A percentile compares a stretch with the other conserved stretches of the same genome.
These are phyloP conservation scores for Ceratocystis alfenasii DNA, from an alignment of 2,329 filamentous ascomycete species.

Conservation along the genomic window DNA sequence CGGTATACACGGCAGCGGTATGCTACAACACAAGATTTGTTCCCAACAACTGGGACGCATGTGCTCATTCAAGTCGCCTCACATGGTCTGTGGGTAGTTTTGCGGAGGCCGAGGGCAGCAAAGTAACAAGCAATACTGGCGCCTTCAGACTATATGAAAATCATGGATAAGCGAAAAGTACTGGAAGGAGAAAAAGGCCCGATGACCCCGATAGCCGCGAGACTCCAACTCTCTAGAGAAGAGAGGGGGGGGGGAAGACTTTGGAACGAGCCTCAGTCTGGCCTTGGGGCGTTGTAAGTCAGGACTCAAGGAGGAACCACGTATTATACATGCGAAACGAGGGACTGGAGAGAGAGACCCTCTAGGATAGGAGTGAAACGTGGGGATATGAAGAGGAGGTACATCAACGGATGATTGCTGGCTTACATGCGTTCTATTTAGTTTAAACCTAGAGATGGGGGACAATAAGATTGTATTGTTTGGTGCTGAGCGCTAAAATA, in stretches of 20 bases:
- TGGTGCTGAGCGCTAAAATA: background rate
- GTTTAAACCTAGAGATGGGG: no score
- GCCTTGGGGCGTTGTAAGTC: background rate
- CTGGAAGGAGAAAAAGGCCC: background rate
- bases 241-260: background rate
- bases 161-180: background rate
- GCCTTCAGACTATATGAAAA: background rate
- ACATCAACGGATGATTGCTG: background rate
- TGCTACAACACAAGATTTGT: background rate
- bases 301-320: background rate
- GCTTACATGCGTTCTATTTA: no score
- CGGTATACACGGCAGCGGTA: background rate
- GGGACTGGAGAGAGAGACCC: background rate
- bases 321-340: background rate
- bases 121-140: background rate
- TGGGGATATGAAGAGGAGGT: background rate
- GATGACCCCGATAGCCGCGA: background rate
- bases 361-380: background rate
- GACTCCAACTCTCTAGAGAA: background rate
- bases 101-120: background rate
- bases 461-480: background rate
- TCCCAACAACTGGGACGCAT: background rate
- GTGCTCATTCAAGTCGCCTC: background rate
- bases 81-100: background rate
- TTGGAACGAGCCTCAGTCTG: background rate